Conservation (phyloP, 2,329 filamentous ascomycete species). For the Arthrobotrys conoides region DNA sequence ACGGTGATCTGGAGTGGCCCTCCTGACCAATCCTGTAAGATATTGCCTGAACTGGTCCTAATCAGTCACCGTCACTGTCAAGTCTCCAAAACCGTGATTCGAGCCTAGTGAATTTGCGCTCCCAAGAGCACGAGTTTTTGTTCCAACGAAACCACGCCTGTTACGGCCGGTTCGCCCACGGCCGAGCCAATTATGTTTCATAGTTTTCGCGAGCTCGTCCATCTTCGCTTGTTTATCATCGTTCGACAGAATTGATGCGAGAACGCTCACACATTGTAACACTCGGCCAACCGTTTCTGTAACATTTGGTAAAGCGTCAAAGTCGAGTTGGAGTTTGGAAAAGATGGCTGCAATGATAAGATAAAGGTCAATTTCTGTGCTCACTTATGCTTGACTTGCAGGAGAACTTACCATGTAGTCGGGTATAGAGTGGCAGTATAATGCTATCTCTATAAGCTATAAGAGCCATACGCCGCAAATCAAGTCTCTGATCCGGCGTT, state of each 20-base stretch:
- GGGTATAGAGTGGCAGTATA: conserved; percentile 89
- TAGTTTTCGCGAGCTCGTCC: conserved; percentile 83
- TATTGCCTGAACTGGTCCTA: not conserved
- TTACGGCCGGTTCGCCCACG: conserved; percentile 90
- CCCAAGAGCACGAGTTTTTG: conserved; percentile 66
- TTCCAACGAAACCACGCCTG: conserved; percentile 87
- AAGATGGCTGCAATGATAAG: conserved; percentile 67
- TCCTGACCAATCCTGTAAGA: not conserved
- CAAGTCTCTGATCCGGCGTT: conserved; percentile 73
- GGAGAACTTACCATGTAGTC: conserved; percentile 73
- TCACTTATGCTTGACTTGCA: not conserved
- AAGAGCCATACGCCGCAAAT: conserved; percentile 89
- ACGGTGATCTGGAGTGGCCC: not conserved
- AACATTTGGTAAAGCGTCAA: conserved; percentile 74
- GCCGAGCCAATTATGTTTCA: conserved; percentile 98
- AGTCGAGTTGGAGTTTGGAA: conserved; percentile 79
- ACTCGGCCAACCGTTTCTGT: conserved; percentile 95
- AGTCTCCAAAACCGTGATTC: conserved; percentile 53
- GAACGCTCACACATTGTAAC: conserved; percentile 94
- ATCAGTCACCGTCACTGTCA: conserved; percentile 45
- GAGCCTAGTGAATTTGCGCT: conserved; percentile 53
- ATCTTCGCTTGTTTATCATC: conserved; percentile 84
- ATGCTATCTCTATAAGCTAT: conserved; percentile 89
- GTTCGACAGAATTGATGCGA: conserved; percentile 80
- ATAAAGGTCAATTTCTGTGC: not conserved